Evolutionary conservation across 2,329 filamentous ascomycete genomes (phyloP), one percentile per base, ranked within the genome.

Genomic region (Ophiocordyceps camponoti-floridani): DNA sequence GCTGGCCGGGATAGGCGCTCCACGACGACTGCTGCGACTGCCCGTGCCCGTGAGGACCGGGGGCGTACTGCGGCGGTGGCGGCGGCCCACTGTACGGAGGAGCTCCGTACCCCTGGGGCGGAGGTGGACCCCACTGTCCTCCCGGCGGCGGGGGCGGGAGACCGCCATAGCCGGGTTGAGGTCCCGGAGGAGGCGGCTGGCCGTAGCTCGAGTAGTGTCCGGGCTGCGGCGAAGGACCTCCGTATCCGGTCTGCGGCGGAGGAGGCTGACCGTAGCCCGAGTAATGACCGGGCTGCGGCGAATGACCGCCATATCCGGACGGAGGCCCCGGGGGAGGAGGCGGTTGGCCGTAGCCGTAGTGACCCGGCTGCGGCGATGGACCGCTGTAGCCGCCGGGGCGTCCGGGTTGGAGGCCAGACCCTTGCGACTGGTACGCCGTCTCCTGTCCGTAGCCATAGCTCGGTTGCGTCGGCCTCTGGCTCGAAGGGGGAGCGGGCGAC

Each of bases 381-480:
- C 58, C 56, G 44, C 54, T 53, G 41, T 58, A 56, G 13, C 51
- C 54, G 7, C 50, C 52, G 28, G 51, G 48, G 28, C 50, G 48
- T 11, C 48, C 55, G 19, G 52, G 52, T 41, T 52, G 55, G 40
- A 53, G 43, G 11, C 35, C 43, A 16, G 41, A 45, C 18, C 45
- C 41, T 33, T 48, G 38, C 19, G 46, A 44, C 43, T 52, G 50
- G 27, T 62, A 62, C 14, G 53, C 56, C 1, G 58, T 52, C 44
- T 59, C 59, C 40, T 64, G 51, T 26, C 62, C 59, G 47, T 69
- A 67, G n/a, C 64, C 63, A 47, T 65, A 70, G 0, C 58, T 52
- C 13, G 57, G 52, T n/a, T 58, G 48, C 4, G 50, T 56, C 27
- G 50, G 59, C 41, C 50, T 53, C 44, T 56, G 50, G 54, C 46